Evolutionary conservation across 371 early-diverging fungal genomes (phyloP).

Genomic region (Basidiobolus meristosporus): DNA sequence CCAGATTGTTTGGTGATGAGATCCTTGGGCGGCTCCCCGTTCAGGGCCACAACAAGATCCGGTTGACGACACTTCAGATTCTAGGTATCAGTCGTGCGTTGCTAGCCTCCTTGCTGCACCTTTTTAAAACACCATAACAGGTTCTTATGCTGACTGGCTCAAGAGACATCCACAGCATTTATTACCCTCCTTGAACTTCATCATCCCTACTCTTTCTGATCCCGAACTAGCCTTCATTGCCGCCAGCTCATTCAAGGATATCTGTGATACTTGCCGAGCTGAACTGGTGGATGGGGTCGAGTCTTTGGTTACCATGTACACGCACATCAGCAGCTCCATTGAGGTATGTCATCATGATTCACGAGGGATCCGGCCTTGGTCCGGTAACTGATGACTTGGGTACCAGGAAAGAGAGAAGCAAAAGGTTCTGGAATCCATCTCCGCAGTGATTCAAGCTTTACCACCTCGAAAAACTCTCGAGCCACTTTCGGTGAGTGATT

Average conservation of each 20-base stretch:
- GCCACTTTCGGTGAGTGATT: conserved; percentile 26
- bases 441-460: conserved; percentile 41
- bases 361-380: too few species aligned
- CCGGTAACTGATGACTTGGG: too few species aligned
- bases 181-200: conserved; percentile 32
- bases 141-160: conserved; percentile 56
- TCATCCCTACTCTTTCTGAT: conserved; percentile 35
- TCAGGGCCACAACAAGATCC: conserved; percentile 14
- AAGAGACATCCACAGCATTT: conserved; percentile 37
- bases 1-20: conserved; percentile 31
- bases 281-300: conserved; percentile 37
- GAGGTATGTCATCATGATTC: conserved; percentile 9
- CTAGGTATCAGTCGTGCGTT: conserved; percentile 19
- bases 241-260: conserved; percentile 37
- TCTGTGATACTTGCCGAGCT: conserved; percentile 56
- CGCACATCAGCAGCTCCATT: conserved; percentile 17
- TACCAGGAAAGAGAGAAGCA: conserved; percentile 17
- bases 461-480: conserved; percentile 26
- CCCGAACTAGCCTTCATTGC: conserved; percentile 38
- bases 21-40: conserved; percentile 24
- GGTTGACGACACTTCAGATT: conserved; percentile 20
- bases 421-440: conserved; percentile 48
- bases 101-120: not conserved
- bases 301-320: conserved; percentile 33
- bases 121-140: conserved; percentile 7